Percentiles rank a stretch among this genome's conserved stretches.
phyloP scores from a whole-genome alignment of 257 asterid species.

The Paulownia fortunei region DNA sequence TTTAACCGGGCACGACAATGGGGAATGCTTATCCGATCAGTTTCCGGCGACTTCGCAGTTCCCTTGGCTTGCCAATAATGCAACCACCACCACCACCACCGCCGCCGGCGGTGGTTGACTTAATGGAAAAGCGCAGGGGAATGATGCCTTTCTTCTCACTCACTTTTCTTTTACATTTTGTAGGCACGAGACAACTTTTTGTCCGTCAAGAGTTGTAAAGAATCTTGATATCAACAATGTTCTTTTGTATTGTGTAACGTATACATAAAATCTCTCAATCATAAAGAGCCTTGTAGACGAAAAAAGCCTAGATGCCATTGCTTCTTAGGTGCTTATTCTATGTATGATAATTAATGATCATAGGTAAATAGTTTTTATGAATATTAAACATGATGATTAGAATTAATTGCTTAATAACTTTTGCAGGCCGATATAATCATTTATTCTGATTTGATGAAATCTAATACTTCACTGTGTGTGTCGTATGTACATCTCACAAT shows the following conservation, averaged over 20 bases:
- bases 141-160: slow-evolving; percentile 64
- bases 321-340: slow-evolving; percentile 7
- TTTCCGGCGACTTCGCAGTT: slow-evolving; percentile 39
- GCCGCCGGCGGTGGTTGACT: slow-evolving; percentile 59
- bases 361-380: background rate
- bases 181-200: slow-evolving; percentile 42
- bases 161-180: slow-evolving; percentile 54
- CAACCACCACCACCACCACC: slow-evolving; percentile 33
- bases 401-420: background rate
- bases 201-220: slow-evolving; percentile 55
- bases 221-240: slow-evolving; percentile 53
- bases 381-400: no score
- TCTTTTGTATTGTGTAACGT: slow-evolving; percentile 35
- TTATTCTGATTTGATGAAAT: no score
- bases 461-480: no score
- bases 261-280: slow-evolving; percentile 39
- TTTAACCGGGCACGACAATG: slow-evolving; percentile 32
- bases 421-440: no score
- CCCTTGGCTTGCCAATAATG: slow-evolving; percentile 53
- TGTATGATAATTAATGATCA: background rate
- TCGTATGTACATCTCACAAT: no score
- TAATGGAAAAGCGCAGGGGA: slow-evolving; percentile 11
- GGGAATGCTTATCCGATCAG: slow-evolving; percentile 40
- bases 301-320: slow-evolving; percentile 34
- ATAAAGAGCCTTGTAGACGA: slow-evolving; percentile 34